These are phyloP conservation scores for Blastobotrys ciferrii DNA, from an alignment of 1,139 yeast species.

Conservation along the genomic window DNA sequence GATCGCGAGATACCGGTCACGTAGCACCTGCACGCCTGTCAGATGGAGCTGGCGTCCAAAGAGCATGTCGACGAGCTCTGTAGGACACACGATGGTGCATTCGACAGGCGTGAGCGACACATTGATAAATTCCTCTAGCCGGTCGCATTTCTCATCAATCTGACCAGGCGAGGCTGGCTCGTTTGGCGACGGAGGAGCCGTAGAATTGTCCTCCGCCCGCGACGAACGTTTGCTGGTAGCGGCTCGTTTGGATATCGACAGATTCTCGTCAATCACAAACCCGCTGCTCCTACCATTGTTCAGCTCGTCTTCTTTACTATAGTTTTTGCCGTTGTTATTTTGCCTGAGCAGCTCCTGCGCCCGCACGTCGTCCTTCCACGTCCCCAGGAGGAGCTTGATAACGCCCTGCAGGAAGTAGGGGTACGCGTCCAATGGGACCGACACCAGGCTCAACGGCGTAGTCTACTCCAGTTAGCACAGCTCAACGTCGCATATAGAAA, in stretches of 20 bases:
- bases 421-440: constrained; percentile 32
- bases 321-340: not conserved
- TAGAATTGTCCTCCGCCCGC: constrained; percentile 12
- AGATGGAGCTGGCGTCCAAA: constrained; percentile 46
- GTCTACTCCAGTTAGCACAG: too few relatives aligned
- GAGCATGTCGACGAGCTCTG: constrained; percentile 38
- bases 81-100: constrained; percentile 54
- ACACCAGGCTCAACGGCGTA: constrained; percentile 32
- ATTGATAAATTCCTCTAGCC: constrained; percentile 45
- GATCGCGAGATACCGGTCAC: constrained; percentile 50
- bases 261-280: not conserved
- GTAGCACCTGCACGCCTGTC: constrained; percentile 49
- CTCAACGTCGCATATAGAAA: not conserved
- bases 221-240: constrained; percentile 5
- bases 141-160: constrained; percentile 22
- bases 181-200: constrained; percentile 11
- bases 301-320: not conserved
- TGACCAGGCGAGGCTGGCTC: constrained; percentile 15
- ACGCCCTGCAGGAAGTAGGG: constrained; percentile 32
- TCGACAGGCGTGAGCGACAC: constrained; percentile 57
- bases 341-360: constrained; percentile 9
- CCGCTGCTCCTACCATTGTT: not conserved
- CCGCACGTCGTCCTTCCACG: constrained; percentile 27
- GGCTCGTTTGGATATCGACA: not conserved
- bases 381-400: constrained; percentile 30